Evolutionary conservation across 805 yeast genomes (phyloP).

Genomic region (Barnettozyma sp.): DNA sequence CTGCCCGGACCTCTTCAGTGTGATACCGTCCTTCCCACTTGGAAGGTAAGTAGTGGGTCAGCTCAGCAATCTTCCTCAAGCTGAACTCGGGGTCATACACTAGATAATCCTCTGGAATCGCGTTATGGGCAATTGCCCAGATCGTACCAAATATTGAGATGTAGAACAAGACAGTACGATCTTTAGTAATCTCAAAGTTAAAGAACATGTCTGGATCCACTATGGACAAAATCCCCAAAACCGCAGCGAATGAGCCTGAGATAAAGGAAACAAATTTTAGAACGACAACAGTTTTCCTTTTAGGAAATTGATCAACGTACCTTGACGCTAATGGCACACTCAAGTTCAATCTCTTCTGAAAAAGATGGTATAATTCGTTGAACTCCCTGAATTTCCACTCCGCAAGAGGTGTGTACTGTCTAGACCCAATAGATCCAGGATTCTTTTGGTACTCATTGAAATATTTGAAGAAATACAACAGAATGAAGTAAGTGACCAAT

Average conservation of each 20-base stretch:
- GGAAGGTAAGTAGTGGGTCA: conserved; percentile 84
- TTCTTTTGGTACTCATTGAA: conserved; percentile 88
- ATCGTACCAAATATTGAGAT: conserved; percentile 83
- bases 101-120: conserved; percentile 54
- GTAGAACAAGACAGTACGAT: conserved; percentile 77
- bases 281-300: conserved; percentile 53
- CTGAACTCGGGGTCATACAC: conserved; percentile 93
- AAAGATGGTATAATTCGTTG: conserved; percentile 87
- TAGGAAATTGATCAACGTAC: conserved; percentile 89
- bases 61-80: conserved; percentile 70
- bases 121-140: conserved; percentile 74
- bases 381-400: conserved; percentile 94
- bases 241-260: conserved; percentile 84
- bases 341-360: conserved; percentile 67
- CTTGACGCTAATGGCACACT: conserved; percentile 75
- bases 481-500: conserved; percentile 71
- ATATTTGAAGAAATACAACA: conserved; percentile 81
- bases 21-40: conserved; percentile 85
- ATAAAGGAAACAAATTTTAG: conserved; percentile 63
- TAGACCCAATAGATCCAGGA: conserved; percentile 72
- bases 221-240: conserved; percentile 67
- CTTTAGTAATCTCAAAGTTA: conserved; percentile 80
- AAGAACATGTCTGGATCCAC: conserved; percentile 88
- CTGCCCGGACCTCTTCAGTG: conserved; percentile 74
- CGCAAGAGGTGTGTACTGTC: conserved; percentile 91